A percentile compares a stretch with the other conserved stretches of the same genome.
Conservation (phyloP, 2,329 filamentous ascomycete species). For the Cercospora berteroae region DNA sequence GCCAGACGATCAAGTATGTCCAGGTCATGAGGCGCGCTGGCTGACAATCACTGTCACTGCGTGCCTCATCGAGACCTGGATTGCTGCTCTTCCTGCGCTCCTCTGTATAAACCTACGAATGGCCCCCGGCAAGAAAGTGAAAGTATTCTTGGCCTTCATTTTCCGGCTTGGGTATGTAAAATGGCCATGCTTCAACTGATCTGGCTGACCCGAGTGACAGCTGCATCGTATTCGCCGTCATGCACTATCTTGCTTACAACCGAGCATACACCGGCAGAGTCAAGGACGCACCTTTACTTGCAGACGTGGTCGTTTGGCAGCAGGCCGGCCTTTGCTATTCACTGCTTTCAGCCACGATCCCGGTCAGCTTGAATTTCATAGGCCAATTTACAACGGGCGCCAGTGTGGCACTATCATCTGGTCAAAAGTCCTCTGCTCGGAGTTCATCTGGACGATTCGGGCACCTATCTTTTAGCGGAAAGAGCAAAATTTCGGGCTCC, state of each 20-base stretch:
- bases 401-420: not conserved
- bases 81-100: not conserved
- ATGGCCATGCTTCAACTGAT: not conserved
- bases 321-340: not conserved
- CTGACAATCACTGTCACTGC: not conserved
- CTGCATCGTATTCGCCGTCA: not conserved
- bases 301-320: conserved; percentile 1
- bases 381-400: not conserved
- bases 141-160: not conserved
- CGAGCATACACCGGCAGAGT: not conserved
- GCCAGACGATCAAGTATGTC: not conserved
- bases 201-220: not conserved
- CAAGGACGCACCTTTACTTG: not conserved
- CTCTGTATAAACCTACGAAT: not conserved
- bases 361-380: conserved; percentile 1
- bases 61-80: not conserved
- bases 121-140: not conserved
- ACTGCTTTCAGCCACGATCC: conserved; percentile 1
- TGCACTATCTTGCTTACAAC: not conserved
- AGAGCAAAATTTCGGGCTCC: not conserved
- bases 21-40: not conserved
- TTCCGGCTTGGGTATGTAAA: not conserved
- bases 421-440: not conserved
- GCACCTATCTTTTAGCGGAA: not conserved
- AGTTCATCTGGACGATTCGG: not conserved